Conservation (phyloP, 345 rosid species). For the Mallotus nudiflorus region DNA sequence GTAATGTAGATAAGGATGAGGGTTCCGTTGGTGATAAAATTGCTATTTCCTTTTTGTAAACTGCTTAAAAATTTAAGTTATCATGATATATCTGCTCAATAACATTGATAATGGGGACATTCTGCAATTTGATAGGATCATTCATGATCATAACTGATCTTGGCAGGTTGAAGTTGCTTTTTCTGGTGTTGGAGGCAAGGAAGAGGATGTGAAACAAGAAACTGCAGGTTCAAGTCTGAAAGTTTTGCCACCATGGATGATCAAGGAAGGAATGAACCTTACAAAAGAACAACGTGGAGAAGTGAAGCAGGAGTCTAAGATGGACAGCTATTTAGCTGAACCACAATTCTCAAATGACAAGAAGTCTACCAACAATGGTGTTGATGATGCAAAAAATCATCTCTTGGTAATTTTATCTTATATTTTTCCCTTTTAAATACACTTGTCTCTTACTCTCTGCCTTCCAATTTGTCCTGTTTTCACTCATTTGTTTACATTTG, state of each 20-base stretch:
- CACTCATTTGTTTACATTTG: not conserved
- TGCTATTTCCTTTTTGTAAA: too few species aligned
- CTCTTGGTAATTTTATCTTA: constrained; percentile 25
- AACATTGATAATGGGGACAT: not conserved
- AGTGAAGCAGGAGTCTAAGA: constrained; percentile 56
- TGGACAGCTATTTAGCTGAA: constrained; percentile 54
- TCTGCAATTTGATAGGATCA: too few species aligned
- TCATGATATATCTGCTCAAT: not conserved
- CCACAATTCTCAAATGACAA: constrained; percentile 62
- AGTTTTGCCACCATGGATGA: constrained; percentile 96
- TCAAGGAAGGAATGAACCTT: constrained; percentile 87
- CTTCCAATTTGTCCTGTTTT: not conserved
- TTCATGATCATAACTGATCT: constrained; percentile 5
- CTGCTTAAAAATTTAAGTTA: not conserved
- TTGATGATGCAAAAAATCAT: constrained; percentile 55
- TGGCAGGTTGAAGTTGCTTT: constrained; percentile 92
- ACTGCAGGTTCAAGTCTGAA: constrained; percentile 48
- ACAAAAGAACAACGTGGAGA: constrained; percentile 86
- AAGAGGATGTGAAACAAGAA: constrained; percentile 64
- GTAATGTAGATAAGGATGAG: too few species aligned
- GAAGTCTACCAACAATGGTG: constrained; percentile 51
- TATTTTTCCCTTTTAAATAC: too few species aligned
- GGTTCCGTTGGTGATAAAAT: too few species aligned
- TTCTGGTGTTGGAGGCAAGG: constrained; percentile 71
- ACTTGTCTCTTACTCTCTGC: not conserved